Evolutionary conservation across 352 stramenopile genomes (phyloP).

Genomic region (Thalassiosira oceanica): DNA sequence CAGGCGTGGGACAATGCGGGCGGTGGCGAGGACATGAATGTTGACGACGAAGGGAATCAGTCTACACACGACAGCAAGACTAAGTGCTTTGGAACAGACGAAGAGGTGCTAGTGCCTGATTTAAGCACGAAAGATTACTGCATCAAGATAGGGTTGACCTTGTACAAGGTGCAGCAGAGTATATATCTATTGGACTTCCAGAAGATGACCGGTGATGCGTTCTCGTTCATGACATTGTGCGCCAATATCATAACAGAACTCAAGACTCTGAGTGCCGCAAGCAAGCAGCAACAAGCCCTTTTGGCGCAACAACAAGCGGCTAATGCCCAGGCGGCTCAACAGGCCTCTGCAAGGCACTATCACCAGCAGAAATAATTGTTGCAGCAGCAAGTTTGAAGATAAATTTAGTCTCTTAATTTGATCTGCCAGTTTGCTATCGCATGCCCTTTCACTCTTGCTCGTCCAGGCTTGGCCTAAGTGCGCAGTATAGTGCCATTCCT

Average conservation of each 20-base stretch:
- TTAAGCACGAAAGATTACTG: conserved; percentile 79
- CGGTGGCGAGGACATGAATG: conserved; percentile 46
- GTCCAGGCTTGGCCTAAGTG: conserved; percentile 48
- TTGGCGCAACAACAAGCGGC: conserved; percentile 54
- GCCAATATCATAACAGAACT: conserved; percentile 98
- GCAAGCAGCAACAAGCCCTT: conserved; percentile 62
- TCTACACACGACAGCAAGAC: conserved; percentile 40
- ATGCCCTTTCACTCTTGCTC: conserved; percentile 11
- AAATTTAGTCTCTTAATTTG: background rate
- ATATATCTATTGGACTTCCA: conserved; percentile 99
- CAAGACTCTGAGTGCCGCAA: conserved; percentile 91
- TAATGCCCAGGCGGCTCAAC: conserved; percentile 32
- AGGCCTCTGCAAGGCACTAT: conserved; percentile 35
- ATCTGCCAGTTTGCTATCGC: background rate
- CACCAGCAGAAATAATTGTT: conserved; percentile 27
- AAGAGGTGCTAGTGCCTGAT: conserved; percentile 70
- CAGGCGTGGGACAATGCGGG: conserved; percentile 42
- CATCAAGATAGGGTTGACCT: conserved; percentile 94
- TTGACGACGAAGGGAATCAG: conserved; percentile 56
- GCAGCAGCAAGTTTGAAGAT: conserved; percentile 1
- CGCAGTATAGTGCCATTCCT: conserved; percentile 56
- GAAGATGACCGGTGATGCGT: conserved; percentile 91
- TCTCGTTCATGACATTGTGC: conserved; percentile 99
- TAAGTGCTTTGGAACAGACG: conserved; percentile 61
- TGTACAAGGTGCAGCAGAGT: conserved; percentile 98